Evolutionary conservation across 306 rosid genomes (phyloP).

Genomic region (Calophaca sinica): DNA sequence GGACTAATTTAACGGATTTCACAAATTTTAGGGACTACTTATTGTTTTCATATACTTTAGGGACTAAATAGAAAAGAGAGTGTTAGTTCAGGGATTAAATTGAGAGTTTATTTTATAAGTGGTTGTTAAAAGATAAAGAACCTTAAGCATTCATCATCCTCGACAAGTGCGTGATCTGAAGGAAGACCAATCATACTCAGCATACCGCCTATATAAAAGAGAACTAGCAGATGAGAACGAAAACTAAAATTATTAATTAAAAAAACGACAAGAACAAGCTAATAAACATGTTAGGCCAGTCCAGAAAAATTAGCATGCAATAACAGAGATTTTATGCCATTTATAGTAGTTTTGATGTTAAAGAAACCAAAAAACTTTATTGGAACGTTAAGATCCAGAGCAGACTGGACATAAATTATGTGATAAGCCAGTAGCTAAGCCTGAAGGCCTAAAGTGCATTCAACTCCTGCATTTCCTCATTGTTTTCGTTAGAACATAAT

Average conservation of each 20-base stretch:
- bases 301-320: slow-evolving; percentile 24
- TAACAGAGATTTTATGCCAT: slow-evolving; percentile 20
- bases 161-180: slow-evolving; percentile 89
- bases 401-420: slow-evolving; percentile 21
- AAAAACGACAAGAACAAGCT: slow-evolving; percentile 29
- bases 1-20: too few relatives aligned
- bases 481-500: slow-evolving; percentile 17
- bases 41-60: too few relatives aligned
- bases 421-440: slow-evolving; percentile 11
- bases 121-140: slow-evolving; percentile 48
- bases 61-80: too few relatives aligned
- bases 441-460: slow-evolving; percentile 1
- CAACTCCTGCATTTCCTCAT: slow-evolving; percentile 27
- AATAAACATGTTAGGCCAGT: slow-evolving; percentile 7
- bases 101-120: too few relatives aligned
- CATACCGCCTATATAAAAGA: slow-evolving; percentile 72
- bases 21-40: too few relatives aligned
- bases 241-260: not conserved
- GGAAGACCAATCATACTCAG: slow-evolving; percentile 90
- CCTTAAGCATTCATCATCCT: slow-evolving; percentile 93
- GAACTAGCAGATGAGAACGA: slow-evolving; percentile 38
- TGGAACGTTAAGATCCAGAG: slow-evolving; percentile 35
- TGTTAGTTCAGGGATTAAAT: too few relatives aligned
- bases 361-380: slow-evolving; percentile 32
- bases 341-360: slow-evolving; percentile 5